Conservation (phyloP, 2,329 filamentous ascomycete genomes). For the Pseudocercospora macadamiae region DNA sequence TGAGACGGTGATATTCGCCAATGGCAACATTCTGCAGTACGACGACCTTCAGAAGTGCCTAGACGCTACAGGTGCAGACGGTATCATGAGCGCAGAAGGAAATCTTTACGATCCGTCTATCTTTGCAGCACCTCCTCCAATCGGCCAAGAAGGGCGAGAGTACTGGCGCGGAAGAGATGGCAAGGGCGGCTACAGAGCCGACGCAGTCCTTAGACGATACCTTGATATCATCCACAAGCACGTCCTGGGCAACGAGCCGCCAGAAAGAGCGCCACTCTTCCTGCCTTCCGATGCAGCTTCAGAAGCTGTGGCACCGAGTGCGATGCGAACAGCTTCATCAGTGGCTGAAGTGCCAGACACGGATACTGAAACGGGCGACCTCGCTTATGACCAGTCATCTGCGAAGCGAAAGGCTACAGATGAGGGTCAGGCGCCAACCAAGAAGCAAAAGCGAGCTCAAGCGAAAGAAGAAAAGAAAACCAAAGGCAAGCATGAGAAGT, state of each 20-base stretch:
- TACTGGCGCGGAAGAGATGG: conserved; percentile 85
- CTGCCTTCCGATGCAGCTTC: conserved; percentile 59
- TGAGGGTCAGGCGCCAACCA: conserved; percentile 53
- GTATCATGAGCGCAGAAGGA: conserved; percentile 93
- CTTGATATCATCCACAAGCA: conserved; percentile 86
- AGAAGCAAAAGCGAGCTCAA: conserved; percentile 54
- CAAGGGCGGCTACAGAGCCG: conserved; percentile 82
- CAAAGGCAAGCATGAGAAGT: conserved; percentile 48
- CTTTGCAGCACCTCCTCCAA: conserved; percentile 69
- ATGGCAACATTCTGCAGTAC: conserved; percentile 86
- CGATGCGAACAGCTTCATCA: neutral
- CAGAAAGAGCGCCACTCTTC: conserved; percentile 72
- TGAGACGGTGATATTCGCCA: conserved; percentile 94
- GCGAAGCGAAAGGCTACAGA: conserved; percentile 37
- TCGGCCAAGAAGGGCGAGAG: conserved; percentile 70
- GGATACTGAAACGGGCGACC: neutral
- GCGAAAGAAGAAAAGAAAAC: conserved; percentile 38
- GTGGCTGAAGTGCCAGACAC: neutral
- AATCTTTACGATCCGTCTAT: conserved; percentile 90
- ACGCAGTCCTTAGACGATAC: conserved; percentile 85
- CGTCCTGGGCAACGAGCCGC: conserved; percentile 68
- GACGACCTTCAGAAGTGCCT: conserved; percentile 78
- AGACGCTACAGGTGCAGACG: conserved; percentile 83
- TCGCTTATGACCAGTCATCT: neutral
- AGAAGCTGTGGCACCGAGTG: conserved; percentile 19